phyloP scores from a whole-genome alignment of 441 rosid genomes.

The Jatropha multifida region DNA sequence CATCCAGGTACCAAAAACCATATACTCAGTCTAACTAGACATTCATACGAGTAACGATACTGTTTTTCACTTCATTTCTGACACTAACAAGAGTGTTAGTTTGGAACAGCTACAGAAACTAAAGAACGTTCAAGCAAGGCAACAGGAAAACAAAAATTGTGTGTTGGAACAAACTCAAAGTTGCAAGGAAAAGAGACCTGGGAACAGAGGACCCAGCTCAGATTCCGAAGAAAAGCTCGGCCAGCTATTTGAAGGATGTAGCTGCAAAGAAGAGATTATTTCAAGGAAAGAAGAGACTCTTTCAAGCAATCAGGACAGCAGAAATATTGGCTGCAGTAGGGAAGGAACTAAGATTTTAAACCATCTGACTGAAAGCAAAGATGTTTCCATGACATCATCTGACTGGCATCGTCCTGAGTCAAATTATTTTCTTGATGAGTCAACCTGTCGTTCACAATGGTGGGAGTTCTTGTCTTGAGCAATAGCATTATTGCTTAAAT shows the following conservation, averaged over 20 bases:
- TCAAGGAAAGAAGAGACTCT: slow-evolving; percentile 5
- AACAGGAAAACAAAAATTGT: neutral
- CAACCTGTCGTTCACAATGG: slow-evolving; percentile 21
- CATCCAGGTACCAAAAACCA: slow-evolving; percentile 27
- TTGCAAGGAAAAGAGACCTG: slow-evolving; percentile 3
- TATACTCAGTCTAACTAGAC: neutral
- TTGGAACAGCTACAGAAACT: slow-evolving; percentile 19
- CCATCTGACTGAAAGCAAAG: neutral
- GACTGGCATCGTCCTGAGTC: slow-evolving; percentile 18
- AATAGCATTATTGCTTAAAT: neutral
- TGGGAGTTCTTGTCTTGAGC: slow-evolving; percentile 19
- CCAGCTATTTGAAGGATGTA: neutral
- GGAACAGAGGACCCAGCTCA: neutral
- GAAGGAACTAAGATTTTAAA: slow-evolving; percentile 13
- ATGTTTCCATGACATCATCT: slow-evolving; percentile 4
- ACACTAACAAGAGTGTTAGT: slow-evolving; percentile 1
- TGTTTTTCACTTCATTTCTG: neutral
- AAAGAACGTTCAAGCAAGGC: slow-evolving; percentile 11
- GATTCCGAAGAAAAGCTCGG: slow-evolving; percentile 9
- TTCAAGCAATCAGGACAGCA: slow-evolving; percentile 10
- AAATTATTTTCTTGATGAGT: slow-evolving; percentile 6
- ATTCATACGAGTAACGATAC: neutral
- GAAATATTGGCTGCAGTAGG: neutral
- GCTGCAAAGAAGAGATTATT: neutral
- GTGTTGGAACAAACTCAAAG: neutral